Percentiles rank a stretch among this genome's conserved stretches.
Conservation (phyloP, 441 rosid genomes). For the Mallotus japonicus region DNA sequence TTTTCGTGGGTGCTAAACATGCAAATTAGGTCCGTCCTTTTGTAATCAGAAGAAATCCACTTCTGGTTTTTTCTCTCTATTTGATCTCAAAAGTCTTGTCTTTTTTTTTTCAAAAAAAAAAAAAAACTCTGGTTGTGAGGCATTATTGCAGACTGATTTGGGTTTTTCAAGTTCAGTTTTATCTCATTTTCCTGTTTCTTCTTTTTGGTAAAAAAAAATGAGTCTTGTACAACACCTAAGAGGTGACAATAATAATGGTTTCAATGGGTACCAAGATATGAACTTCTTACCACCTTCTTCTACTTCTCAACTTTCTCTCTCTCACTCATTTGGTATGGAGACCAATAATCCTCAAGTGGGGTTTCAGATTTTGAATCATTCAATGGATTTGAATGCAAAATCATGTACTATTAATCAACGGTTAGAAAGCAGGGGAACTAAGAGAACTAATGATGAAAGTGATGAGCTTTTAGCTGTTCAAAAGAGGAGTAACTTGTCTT, state of each 20-base stretch:
- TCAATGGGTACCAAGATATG: conserved; percentile 28
- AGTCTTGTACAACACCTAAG: conserved; percentile 27
- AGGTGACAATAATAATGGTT: conserved; percentile 21
- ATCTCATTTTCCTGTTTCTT: background rate
- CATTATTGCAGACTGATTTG: conserved; percentile 9
- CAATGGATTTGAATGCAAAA: conserved; percentile 25
- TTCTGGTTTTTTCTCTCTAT: background rate
- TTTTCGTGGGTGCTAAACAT: background rate
- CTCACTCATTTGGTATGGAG: conserved; percentile 23
- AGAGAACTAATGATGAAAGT: conserved; percentile 23
- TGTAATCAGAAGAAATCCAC: conserved; percentile 5
- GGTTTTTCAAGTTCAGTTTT: conserved; percentile 6
- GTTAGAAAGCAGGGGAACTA: conserved; percentile 27
- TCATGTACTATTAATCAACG: conserved; percentile 22
- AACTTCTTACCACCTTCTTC: conserved; percentile 34
- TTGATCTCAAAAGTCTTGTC: background rate
- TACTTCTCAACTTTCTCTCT: conserved; percentile 26
- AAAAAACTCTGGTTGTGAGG: background rate
- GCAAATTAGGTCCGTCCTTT: background rate
- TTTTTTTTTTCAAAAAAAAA: background rate
- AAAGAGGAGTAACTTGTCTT: conserved; percentile 23
- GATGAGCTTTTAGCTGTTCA: conserved; percentile 26
- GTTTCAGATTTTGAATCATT: conserved; percentile 31
- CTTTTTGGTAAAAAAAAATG: conserved; percentile 28
- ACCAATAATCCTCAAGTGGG: conserved; percentile 29